Evolutionary conservation across 2,329 filamentous ascomycete species (phyloP).

Genomic region (Diplocarpon rosae): DNA sequence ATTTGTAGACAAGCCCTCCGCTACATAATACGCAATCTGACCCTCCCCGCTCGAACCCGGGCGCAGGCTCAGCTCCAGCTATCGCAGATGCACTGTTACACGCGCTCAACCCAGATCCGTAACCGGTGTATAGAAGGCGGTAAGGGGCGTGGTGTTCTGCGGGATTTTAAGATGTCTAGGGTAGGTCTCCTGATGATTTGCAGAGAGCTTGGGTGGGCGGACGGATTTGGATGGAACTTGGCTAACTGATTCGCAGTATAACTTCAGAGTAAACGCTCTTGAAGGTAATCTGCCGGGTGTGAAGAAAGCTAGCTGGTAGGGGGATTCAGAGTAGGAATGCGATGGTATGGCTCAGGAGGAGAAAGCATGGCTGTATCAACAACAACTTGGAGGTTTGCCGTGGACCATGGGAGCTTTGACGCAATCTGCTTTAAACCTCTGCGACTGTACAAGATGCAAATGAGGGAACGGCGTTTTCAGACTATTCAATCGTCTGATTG

Average conservation of each 20-base stretch:
- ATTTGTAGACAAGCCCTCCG: constrained; percentile 69
- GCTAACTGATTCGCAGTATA: constrained; percentile 48
- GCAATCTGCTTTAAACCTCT: neutral
- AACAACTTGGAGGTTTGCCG: neutral
- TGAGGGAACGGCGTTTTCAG: no score
- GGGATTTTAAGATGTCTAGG: constrained; percentile 84
- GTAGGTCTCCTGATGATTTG: constrained; percentile 40
- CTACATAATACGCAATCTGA: constrained; percentile 90
- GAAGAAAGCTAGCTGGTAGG: constrained; percentile 91
- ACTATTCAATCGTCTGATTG: no score
- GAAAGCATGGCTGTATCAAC: neutral
- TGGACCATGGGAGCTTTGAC: neutral
- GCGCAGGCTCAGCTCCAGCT: constrained; percentile 90
- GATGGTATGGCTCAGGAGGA: neutral
- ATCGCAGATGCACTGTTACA: constrained; percentile 93
- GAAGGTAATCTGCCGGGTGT: constrained; percentile 82
- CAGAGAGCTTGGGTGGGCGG: neutral
- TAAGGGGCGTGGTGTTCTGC: constrained; percentile 80
- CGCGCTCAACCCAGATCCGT: constrained; percentile 81
- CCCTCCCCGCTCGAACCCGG: constrained; percentile 68
- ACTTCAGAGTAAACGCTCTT: constrained; percentile 84
- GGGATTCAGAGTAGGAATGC: neutral
- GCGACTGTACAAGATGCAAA: no score
- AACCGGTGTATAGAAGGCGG: constrained; percentile 90
- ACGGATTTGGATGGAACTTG: neutral